These are phyloP conservation scores for Hanseniaspora meyeri DNA, from an alignment of 805 yeast genomes.

Conservation along the genomic window DNA sequence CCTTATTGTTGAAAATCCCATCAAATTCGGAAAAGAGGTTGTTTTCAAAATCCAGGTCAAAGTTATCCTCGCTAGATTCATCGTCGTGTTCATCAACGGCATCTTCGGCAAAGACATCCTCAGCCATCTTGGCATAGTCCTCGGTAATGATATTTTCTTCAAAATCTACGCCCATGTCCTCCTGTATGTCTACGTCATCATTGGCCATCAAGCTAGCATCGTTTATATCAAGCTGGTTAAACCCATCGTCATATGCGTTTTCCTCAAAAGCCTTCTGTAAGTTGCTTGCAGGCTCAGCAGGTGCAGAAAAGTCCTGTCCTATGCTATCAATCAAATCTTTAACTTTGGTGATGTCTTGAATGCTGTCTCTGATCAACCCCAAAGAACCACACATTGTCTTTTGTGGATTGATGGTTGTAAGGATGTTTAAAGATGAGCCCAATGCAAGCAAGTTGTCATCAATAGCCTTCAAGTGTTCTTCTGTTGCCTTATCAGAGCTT, in stretches of 20 bases:
- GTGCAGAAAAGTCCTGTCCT: constrained; percentile 21
- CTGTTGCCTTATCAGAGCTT: constrained; percentile 13
- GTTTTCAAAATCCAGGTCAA: constrained; percentile 32
- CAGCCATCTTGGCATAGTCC: constrained; percentile 18
- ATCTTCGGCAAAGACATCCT: constrained; percentile 14
- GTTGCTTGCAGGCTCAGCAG: constrained; percentile 12
- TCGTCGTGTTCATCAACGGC: constrained; percentile 20
- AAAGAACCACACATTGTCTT: constrained; percentile 57
- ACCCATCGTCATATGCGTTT: constrained; percentile 17
- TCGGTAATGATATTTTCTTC: constrained; percentile 19
- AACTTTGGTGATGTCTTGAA: constrained; percentile 44
- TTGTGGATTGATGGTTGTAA: constrained; percentile 9
- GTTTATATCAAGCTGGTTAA: constrained; percentile 19
- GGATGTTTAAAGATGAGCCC: neutral
- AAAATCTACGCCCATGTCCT: constrained; percentile 17
- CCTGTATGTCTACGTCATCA: constrained; percentile 19
- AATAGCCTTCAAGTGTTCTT: constrained; percentile 3
- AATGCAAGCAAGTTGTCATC: constrained; percentile 13
- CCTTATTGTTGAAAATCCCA: constrained; percentile 41
- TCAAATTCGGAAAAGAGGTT: constrained; percentile 76
- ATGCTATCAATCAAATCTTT: constrained; percentile 34
- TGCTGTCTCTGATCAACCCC: constrained; percentile 43
- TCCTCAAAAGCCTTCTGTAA: neutral
- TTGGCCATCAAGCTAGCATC: constrained; percentile 8
- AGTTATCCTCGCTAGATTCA: constrained; percentile 18